Evolutionary conservation across 2,329 filamentous ascomycete genomes (phyloP), one percentile per base, ranked within the genome.

Genomic region (Cercospora sp.): DNA sequence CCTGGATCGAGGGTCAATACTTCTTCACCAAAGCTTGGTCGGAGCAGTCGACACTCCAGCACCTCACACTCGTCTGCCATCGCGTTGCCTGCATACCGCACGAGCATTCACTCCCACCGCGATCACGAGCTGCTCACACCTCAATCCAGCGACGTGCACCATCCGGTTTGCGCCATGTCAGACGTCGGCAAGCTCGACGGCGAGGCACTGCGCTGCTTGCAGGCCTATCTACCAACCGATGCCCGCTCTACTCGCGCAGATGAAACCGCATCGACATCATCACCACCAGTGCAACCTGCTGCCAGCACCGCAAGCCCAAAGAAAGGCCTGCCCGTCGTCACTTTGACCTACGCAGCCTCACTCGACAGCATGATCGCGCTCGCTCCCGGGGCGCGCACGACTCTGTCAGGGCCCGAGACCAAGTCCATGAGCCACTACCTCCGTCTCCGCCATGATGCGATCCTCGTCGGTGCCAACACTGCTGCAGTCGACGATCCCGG

Each of bases 391-490:
- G 84, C 88, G n/a, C 91, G 91, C 72, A 98, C 94, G 2, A 84
- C 87, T 0, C 86, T 98, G 13, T 98, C 94, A 1, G 94, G 94
- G 3, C 87, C 90, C 0, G 85, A 89, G 71, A 92, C 92, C 43
- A 97, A 97, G 80, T 87, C 91, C 63, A 96, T 98, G 92, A 97
- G 94, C 0, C 94, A 98, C 80, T 92, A 91, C 78, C 86, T 98
- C 30, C 91, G 94, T 74, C 89, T 90, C 12, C 87, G 86, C 16
- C 93, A 98, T 80, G 88, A 91, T 70, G 93, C 92, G 45, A 97
- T 97, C 73, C 85, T 96, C 26, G 84, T 98, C 34, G 94, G 94
- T 24, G 92, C 90, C 4, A 91, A 91, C 2, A 98, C 94, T 1
- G 91, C 93, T 7, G 83, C 92, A 28, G 90, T 92, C 21, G 94